Percentiles rank a stretch among this genome's conserved stretches.
These are phyloP conservation scores for Aspergillus ruber DNA, from an alignment of 2,329 filamentous ascomycete species.

Conservation along the genomic window DNA sequence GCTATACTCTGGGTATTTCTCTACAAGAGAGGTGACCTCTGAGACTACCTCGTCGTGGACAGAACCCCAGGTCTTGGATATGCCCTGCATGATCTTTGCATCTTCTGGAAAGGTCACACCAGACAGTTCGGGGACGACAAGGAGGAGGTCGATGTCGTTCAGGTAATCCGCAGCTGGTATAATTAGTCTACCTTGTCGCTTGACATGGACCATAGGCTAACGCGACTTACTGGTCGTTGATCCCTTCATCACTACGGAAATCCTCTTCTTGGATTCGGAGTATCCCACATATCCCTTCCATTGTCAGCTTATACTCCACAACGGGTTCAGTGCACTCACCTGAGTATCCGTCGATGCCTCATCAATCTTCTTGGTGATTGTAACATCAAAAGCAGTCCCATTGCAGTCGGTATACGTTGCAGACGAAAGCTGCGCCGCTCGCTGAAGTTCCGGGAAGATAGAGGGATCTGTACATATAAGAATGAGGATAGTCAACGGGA, in stretches of 20 bases:
- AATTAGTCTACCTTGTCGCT: neutral
- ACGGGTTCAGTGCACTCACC: neutral
- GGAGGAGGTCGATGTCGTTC: conserved; percentile 20
- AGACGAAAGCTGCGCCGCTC: conserved; percentile 24
- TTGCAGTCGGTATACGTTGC: conserved; percentile 23
- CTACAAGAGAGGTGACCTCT: conserved; percentile 20
- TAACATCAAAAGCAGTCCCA: conserved; percentile 23
- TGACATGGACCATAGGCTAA: neutral
- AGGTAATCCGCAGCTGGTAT: conserved; percentile 13
- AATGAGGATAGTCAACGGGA: neutral
- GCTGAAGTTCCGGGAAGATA: conserved; percentile 15
- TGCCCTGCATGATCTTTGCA: conserved; percentile 22
- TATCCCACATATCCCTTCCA: conserved; percentile 21
- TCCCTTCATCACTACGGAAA: conserved; percentile 25
- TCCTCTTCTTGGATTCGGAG: conserved; percentile 17
- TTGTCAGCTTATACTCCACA: conserved; percentile 5
- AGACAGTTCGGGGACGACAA: conserved; percentile 19
- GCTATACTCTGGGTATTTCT: conserved; percentile 21
- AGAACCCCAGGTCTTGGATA: conserved; percentile 21
- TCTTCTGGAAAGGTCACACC: conserved; percentile 22
- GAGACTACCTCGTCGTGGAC: conserved; percentile 23
- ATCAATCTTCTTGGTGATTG: conserved; percentile 21
- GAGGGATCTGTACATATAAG: conserved; percentile 8
- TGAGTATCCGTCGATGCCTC: conserved; percentile 19
- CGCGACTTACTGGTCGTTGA: conserved; percentile 17